These are phyloP conservation scores for Fusarium aywerte DNA, from an alignment of 2,329 filamentous ascomycete genomes.

Conservation along the genomic window DNA sequence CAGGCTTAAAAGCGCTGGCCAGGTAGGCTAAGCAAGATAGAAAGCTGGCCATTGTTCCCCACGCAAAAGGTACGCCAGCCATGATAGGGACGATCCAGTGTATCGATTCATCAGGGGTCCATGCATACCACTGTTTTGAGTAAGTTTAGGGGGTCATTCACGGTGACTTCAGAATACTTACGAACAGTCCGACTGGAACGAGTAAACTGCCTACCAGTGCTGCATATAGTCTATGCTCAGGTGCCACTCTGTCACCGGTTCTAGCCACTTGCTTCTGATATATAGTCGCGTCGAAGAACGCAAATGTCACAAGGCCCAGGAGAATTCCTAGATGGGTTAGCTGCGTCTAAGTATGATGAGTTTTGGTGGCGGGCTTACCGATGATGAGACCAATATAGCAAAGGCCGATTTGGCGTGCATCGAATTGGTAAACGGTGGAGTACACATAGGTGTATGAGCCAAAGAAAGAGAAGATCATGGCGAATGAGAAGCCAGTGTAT, in stretches of 20 bases:
- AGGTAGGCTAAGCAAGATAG: constrained; percentile 2
- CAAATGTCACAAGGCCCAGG: constrained; percentile 7
- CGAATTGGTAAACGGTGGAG: constrained; percentile 5
- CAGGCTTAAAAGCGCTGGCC: neutral
- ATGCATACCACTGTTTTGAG: constrained; percentile 17
- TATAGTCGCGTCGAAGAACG: constrained; percentile 1
- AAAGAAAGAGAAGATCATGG: constrained; percentile 29
- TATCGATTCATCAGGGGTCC: constrained; percentile 1
- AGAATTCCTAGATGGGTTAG: neutral
- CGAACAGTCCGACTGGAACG: constrained; percentile 12
- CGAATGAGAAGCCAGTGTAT: constrained; percentile 11
- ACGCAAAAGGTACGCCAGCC: constrained; percentile 11
- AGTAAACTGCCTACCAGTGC: constrained; percentile 7
- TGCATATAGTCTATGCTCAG: constrained; percentile 12
- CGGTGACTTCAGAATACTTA: neutral
- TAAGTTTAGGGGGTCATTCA: neutral
- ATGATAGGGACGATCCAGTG: constrained; percentile 23
- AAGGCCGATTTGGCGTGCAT: constrained; percentile 2
- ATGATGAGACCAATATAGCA: constrained; percentile 21
- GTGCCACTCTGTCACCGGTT: constrained; percentile 3
- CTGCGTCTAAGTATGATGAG: neutral
- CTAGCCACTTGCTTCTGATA: constrained; percentile 17
- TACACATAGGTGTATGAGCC: constrained; percentile 6
- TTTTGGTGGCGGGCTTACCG: neutral
- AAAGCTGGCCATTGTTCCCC: constrained; percentile 12